Base-by-base conservation (phyloP, 257 asterid genomes). In the Solanum arcanum region DNA sequence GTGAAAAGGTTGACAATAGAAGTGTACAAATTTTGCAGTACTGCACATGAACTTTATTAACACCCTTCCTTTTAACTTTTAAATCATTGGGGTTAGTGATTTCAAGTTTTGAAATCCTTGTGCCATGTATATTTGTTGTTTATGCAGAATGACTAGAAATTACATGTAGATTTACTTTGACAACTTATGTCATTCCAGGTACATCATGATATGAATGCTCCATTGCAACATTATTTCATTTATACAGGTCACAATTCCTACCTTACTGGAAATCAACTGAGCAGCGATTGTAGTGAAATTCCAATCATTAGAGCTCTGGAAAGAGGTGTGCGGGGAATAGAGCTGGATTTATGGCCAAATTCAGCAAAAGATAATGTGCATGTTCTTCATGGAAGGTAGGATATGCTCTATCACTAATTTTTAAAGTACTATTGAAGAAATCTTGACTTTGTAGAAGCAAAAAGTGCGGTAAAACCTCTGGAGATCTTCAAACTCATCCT, bases 341-440 rank as follows among this genome's bases (percentile, higher is more conserved):
- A 97, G 93, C 96, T 97, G 13, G 99, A 97, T 86, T 82, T 97
- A 75, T 97, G 99, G 98, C 98, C 99, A 3, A 97, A 94, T 91
- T 94, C 99, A 12, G 88, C 89, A 15, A 95, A 91, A 91, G 98
- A 97, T 86, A 91, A 94, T 44, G 88, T 97, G 21, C 94, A 94
- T 73, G 98, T 97, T 49, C 98, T 95, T 92, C 99, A 97, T 88
- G 99, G 99, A 93, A 93, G 99, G 99, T 95, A 95, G 52, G 89
- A 86, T 89, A 84, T 88, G 91, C 86, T 88, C 52, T 12, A 9
- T 18, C 12, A 37, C 10, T n/a, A 25, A 15, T 27, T 83, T 56
- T 35, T 37, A 44, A 16, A 21, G 75, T 60, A 27, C 33, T 49
- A 15, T 14, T n/a, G 14, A 46, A 52, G 64, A 68, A 44, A 42